Evolutionary conservation across 2,329 filamentous ascomycete genomes (phyloP), one percentile per base, ranked within the genome.

Genomic region (Penicillium concentricum): DNA sequence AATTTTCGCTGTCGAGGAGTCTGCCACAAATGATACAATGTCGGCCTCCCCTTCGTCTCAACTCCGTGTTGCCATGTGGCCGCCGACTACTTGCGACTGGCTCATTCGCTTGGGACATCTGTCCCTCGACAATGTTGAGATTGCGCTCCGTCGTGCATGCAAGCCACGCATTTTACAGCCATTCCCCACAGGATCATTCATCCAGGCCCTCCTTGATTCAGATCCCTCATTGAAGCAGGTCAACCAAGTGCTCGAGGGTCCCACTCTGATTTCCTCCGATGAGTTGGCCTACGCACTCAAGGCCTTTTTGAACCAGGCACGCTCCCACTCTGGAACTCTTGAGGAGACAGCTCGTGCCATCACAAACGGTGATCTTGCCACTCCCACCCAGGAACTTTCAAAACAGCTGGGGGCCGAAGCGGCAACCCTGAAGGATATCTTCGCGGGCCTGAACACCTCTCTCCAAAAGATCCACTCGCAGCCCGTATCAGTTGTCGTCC

Each of bases 271-370:
- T 9, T 69, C 70, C 34, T 59, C 72, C 2, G 67, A 73, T 45
- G 78, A 79, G 59, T 67, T 79, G 39, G 69, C 73, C 12, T 70
- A 74, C 35, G 66, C 71, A 10, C 64, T 79, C 28, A 75, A 73
- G 50, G 58, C 72, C 22, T 71, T 79, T 57, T 67, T 79, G 44
- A 69, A 70, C 20, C 67, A 71, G 54, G 77, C 74, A 20, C 72
- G 75, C 20, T 65, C 68, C 20, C 68, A 70, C 43, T 71, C 71
- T 7, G 66, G 68, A 20, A 58, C 67, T 16, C 56, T 73, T 13
- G 73, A 74, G 24, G 69, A 74, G 39, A 67, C 71, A 13, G 65
- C 68, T 38, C 70, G 67, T 41, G 61, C 70, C 4, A 62, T 75
- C 35, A 71, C 72, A 20, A 68, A 71, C 39, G 62, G 65, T 30